A percentile compares a stretch with the other conserved stretches of the same genome.
These are phyloP conservation scores for Fabrea salina DNA, from an alignment of 169 alveolate species.

Conservation along the genomic window DNA sequence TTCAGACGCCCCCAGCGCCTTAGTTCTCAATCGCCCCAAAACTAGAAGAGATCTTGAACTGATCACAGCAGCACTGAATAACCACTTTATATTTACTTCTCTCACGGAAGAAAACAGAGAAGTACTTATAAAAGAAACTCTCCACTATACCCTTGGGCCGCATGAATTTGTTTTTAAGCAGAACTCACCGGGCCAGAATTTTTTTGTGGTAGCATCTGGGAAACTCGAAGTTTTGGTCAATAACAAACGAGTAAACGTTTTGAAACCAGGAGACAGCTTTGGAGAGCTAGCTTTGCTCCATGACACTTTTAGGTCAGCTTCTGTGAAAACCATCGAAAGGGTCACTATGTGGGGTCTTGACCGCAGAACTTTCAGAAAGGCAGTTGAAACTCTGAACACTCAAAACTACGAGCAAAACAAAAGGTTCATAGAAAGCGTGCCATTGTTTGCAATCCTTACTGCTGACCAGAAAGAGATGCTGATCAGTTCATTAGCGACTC, in stretches of 20 bases:
- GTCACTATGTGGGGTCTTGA: slow-evolving; percentile 93
- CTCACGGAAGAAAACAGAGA: slow-evolving; percentile 8
- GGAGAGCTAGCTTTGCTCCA: slow-evolving; percentile 93
- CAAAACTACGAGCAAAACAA: slow-evolving; percentile 11
- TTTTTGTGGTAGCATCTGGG: slow-evolving; percentile 43
- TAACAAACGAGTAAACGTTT: slow-evolving; percentile 82
- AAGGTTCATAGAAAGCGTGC: slow-evolving; percentile 13
- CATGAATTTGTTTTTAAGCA: slow-evolving; percentile 35
- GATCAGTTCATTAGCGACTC: slow-evolving; percentile 36
- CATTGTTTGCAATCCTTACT: slow-evolving; percentile 1
- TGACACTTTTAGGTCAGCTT: slow-evolving; percentile 93
- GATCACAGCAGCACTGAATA: background rate
- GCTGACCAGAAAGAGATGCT: slow-evolving; percentile 35
- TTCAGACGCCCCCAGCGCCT: slow-evolving; percentile 27
- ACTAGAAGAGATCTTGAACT: background rate
- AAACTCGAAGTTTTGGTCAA: slow-evolving; percentile 85
- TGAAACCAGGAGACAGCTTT: slow-evolving; percentile 90
- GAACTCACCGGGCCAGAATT: slow-evolving; percentile 34
- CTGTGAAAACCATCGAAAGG: slow-evolving; percentile 84
- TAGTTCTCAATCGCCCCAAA: background rate
- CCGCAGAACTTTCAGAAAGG: slow-evolving; percentile 84
- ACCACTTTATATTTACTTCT: slow-evolving; percentile 12
- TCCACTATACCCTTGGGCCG: background rate
- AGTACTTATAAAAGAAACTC: background rate
- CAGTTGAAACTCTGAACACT: slow-evolving; percentile 32